These are phyloP conservation scores for Acanthamoeba castellanii DNA, from an alignment of 208 protist species.

Conservation along the genomic window DNA sequence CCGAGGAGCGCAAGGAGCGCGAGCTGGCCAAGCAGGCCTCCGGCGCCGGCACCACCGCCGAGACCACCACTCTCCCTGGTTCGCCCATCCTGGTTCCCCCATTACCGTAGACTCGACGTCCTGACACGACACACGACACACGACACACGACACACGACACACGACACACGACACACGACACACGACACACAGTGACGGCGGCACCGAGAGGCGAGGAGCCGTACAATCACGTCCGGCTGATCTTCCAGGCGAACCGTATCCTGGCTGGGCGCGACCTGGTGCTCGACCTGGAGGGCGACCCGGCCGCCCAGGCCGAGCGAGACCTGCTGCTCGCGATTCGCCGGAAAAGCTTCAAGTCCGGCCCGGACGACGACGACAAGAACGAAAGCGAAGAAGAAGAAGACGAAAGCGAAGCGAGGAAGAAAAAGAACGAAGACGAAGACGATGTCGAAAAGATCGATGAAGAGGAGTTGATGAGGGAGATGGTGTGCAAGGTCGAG, in stretches of 20 bases:
- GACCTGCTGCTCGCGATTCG: background rate
- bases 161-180: too few relatives aligned
- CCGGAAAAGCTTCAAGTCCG: background rate
- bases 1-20: conserved; percentile 27
- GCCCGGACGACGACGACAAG: background rate
- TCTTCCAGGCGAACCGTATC: conserved; percentile 56
- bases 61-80: too few relatives aligned
- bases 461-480: background rate
- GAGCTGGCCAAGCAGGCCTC: conserved; percentile 1
- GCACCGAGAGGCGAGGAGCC: background rate
- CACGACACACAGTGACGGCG: too few relatives aligned
- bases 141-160: too few relatives aligned
- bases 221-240: conserved; percentile 55
- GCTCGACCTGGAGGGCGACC: background rate
- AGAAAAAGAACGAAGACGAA: too few relatives aligned
- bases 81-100: background rate
- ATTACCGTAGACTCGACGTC: too few relatives aligned
- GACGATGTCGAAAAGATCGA: too few relatives aligned
- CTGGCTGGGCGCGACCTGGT: conserved; percentile 17
- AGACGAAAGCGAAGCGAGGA: background rate
- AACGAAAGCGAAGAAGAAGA: background rate
- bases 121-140: too few relatives aligned
- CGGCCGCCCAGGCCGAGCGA: background rate
- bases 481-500: background rate
- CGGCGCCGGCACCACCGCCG: too few relatives aligned